Evolutionary conservation across 2,329 filamentous ascomycete species (phyloP).

Genomic region (Pseudocercospora macadamiae): DNA sequence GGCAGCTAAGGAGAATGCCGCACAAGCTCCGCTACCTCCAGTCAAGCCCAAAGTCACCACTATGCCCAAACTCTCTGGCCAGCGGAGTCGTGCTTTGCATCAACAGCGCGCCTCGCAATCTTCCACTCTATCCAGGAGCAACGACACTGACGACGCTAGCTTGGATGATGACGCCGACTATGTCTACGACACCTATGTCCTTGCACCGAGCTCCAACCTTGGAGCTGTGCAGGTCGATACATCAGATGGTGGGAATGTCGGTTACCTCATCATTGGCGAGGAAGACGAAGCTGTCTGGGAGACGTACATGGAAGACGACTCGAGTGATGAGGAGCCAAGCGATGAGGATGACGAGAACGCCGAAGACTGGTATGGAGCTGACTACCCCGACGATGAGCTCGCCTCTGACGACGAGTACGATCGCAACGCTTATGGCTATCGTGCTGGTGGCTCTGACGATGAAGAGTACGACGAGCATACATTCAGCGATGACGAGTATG

Average conservation of each 20-base stretch:
- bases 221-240: constrained; percentile 34
- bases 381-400: constrained; percentile 80
- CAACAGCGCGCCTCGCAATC: constrained; percentile 22
- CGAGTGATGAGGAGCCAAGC: constrained; percentile 56
- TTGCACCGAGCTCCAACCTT: constrained; percentile 40
- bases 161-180: constrained; percentile 56
- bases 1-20: constrained; percentile 17
- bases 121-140: constrained; percentile 7
- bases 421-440: constrained; percentile 46
- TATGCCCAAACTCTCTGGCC: constrained; percentile 32
- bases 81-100: constrained; percentile 33
- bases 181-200: constrained; percentile 65
- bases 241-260: constrained; percentile 40
- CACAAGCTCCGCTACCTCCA: constrained; percentile 4
- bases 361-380: constrained; percentile 76
- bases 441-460: constrained; percentile 42
- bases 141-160: constrained; percentile 41
- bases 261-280: constrained; percentile 54
- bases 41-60: constrained; percentile 30
- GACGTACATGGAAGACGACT: constrained; percentile 56
- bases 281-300: constrained; percentile 62
- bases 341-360: constrained; percentile 69
- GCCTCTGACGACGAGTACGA: constrained; percentile 70
- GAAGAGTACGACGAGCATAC: constrained; percentile 43
- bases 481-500: constrained; percentile 35